A percentile compares a stretch with the other conserved stretches of the same genome.
phyloP scores from a whole-genome alignment of 208 protist species.

The Wallacemonas sp. region DNA sequence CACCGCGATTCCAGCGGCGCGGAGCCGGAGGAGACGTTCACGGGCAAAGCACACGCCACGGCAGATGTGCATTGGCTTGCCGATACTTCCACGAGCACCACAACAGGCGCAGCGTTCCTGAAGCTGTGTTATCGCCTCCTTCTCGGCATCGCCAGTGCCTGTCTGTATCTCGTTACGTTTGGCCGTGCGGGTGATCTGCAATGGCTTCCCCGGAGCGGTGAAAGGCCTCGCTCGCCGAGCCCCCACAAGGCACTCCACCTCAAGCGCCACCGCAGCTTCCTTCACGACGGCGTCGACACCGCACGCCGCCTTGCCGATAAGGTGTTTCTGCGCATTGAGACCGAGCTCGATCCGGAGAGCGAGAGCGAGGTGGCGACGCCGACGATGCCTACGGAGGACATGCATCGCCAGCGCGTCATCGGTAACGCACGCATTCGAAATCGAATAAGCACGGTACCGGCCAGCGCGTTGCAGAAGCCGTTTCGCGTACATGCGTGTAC shows the following conservation, averaged over 20 bases:
- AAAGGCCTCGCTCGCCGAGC: no score
- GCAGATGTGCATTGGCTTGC: no score
- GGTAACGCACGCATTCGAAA: slow-evolving; percentile 38
- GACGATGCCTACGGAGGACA: background rate
- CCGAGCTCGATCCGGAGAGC: slow-evolving; percentile 31
- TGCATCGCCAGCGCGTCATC: slow-evolving; percentile 2
- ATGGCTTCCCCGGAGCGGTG: background rate
- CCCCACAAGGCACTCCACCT: no score
- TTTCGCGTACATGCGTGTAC: slow-evolving; percentile 71
- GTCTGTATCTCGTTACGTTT: slow-evolving; percentile 8
- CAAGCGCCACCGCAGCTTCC: slow-evolving; percentile 3
- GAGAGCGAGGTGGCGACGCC: slow-evolving; percentile 5
- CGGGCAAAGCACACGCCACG: no score
- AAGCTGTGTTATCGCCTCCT: background rate
- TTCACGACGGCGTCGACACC: slow-evolving; percentile 26
- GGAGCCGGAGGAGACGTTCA: no score
- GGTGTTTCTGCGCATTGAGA: slow-evolving; percentile 50
- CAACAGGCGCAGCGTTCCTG: no score
- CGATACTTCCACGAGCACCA: no score
- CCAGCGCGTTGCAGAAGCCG: slow-evolving; percentile 16
- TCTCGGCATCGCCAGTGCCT: background rate
- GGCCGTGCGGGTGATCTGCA: background rate
- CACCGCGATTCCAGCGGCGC: no score
- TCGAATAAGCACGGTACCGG: slow-evolving; percentile 15
- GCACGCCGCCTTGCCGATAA: slow-evolving; percentile 26